A percentile compares a stretch with the other conserved stretches of the same genome.
Evolutionary conservation across 2,329 filamentous ascomycete genomes (phyloP).

Genomic region (Lanzia echinophila): DNA sequence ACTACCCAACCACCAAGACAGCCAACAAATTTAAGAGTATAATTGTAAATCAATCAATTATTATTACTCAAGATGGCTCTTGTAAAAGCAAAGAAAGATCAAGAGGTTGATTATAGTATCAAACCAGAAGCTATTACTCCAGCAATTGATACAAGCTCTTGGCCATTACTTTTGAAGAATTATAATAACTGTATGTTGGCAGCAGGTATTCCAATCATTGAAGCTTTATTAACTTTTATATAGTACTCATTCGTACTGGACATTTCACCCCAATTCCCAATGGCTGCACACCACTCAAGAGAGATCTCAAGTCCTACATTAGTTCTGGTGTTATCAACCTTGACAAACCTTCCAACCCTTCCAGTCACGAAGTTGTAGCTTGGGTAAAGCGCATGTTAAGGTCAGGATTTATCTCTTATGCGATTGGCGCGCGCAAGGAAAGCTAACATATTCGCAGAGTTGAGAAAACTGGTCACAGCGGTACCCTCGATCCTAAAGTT

Average conservation of each 20-base stretch:
- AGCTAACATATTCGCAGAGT: slow-evolving; percentile 44
- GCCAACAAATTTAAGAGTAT: slow-evolving; percentile 1
- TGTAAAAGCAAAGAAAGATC: slow-evolving; percentile 38
- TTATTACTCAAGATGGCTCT: slow-evolving; percentile 35
- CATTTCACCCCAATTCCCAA: slow-evolving; percentile 96
- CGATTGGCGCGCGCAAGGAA: neutral
- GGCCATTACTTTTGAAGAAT: slow-evolving; percentile 93
- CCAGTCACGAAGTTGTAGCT: slow-evolving; percentile 96
- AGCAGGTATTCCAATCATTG: slow-evolving; percentile 11
- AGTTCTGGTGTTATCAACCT: slow-evolving; percentile 98
- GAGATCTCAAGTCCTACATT: slow-evolving; percentile 95
- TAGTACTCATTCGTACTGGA: slow-evolving; percentile 85
- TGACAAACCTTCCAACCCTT: slow-evolving; percentile 95
- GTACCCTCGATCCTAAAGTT: slow-evolving; percentile 96
- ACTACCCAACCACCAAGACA: neutral
- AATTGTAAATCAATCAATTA: slow-evolving; percentile 9
- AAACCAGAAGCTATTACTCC: slow-evolving; percentile 83
- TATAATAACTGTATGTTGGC: slow-evolving; percentile 76
- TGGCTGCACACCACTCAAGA: slow-evolving; percentile 83
- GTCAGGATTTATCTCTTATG: slow-evolving; percentile 39
- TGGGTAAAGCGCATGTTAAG: slow-evolving; percentile 98
- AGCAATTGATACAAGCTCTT: slow-evolving; percentile 75
- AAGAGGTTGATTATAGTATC: slow-evolving; percentile 73
- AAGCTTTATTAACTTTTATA: slow-evolving; percentile 21
- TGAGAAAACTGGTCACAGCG: slow-evolving; percentile 97